phyloP scores from a whole-genome alignment of 169 alveolate species.

The Plasmodium inui region DNA sequence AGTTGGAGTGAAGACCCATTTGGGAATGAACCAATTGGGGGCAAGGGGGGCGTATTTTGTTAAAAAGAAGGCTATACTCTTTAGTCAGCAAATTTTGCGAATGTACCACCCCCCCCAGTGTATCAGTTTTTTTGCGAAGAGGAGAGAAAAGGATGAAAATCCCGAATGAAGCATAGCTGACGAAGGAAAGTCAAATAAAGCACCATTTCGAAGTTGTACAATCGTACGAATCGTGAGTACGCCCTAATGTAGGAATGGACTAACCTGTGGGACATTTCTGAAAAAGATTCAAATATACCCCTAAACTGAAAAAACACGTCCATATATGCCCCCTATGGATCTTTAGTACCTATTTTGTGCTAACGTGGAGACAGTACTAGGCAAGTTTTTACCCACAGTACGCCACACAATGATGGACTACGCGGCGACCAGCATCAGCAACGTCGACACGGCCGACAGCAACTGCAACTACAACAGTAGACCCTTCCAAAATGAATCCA shows the following conservation, averaged over 20 bases:
- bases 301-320: background rate
- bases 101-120: background rate
- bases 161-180: background rate
- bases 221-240: background rate
- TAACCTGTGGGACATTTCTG: background rate
- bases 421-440: background rate
- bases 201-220: background rate
- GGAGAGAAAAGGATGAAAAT: background rate
- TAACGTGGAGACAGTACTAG: background rate
- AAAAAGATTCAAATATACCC: too few species aligned
- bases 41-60: background rate
- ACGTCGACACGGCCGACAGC: background rate
- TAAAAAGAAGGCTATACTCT: background rate
- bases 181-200: background rate
- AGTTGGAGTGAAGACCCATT: background rate
- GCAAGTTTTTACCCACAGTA: background rate
- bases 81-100: background rate
- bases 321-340: background rate
- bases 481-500: constrained; percentile 16
- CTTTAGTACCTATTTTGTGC: background rate
- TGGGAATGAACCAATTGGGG: background rate
- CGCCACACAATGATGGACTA: background rate
- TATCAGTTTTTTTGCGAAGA: background rate
- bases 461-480: background rate
- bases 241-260: background rate